phyloP scores from a whole-genome alignment of 306 rosid species.

The Vicia faba region DNA sequence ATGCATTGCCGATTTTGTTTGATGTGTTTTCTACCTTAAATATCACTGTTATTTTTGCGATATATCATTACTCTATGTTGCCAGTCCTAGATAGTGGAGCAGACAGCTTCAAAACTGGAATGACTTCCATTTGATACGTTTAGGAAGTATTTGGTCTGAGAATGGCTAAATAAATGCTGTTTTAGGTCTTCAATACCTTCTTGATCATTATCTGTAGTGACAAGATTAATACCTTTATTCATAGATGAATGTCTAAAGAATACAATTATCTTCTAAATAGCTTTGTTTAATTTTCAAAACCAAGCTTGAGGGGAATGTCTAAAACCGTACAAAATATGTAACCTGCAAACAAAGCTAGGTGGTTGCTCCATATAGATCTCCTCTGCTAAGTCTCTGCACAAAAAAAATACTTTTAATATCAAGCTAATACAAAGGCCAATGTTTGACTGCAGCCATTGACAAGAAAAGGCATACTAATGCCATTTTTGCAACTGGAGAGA shows the following conservation, averaged over 20 bases:
- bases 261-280: not conserved
- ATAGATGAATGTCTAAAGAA: not conserved
- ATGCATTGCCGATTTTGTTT: conserved; percentile 22
- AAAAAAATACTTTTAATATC: too few relatives aligned
- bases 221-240: not conserved
- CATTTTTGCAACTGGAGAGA: not conserved
- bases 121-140: not conserved
- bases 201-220: not conserved
- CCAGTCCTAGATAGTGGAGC: not conserved
- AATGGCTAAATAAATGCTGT: not conserved
- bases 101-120: not conserved
- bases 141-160: not conserved
- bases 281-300: not conserved
- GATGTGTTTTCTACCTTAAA: conserved; percentile 25
- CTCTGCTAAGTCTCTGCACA: not conserved
- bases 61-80: not conserved
- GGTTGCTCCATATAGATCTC: not conserved
- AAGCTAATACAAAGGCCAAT: not conserved
- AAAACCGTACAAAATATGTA: not conserved
- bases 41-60: conserved; percentile 19
- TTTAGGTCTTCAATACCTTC: not conserved
- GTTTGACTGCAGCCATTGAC: not conserved
- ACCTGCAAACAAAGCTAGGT: not conserved
- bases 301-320: not conserved
- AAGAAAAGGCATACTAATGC: not conserved